Conservation (phyloP, 805 yeast species). For the Candida koratica region DNA sequence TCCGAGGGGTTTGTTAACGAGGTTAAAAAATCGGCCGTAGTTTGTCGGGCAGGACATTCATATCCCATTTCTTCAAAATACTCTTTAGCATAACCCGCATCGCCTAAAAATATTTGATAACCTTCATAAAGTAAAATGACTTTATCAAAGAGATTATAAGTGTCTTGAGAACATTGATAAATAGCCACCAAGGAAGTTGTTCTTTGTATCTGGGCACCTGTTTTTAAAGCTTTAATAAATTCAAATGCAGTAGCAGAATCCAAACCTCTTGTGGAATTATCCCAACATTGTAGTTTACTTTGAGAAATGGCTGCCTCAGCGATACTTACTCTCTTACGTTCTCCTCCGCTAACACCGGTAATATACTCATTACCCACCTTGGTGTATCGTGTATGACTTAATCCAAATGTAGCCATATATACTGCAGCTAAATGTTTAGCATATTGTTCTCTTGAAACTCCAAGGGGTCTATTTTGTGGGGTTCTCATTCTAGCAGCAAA, state of each 20-base stretch:
- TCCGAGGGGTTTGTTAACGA: slow-evolving; percentile 65
- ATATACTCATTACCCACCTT: slow-evolving; percentile 62
- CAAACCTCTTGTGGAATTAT: slow-evolving; percentile 82
- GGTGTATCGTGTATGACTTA: slow-evolving; percentile 52
- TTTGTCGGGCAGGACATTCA: slow-evolving; percentile 58
- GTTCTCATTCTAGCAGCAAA: slow-evolving; percentile 53
- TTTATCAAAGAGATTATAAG: slow-evolving; percentile 47
- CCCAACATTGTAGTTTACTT: slow-evolving; percentile 53
- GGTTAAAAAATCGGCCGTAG: slow-evolving; percentile 65
- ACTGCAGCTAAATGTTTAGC: slow-evolving; percentile 42
- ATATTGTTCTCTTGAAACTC: slow-evolving; percentile 30
- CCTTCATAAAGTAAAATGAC: slow-evolving; percentile 45
- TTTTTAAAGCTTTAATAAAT: slow-evolving; percentile 63
- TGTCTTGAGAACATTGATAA: slow-evolving; percentile 48
- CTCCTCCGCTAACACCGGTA: slow-evolving; percentile 83
- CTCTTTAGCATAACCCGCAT: slow-evolving; percentile 39
- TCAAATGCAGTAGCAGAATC: slow-evolving; percentile 83
- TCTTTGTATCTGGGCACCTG: slow-evolving; percentile 47
- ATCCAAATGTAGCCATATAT: slow-evolving; percentile 44
- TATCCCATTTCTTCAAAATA: slow-evolving; percentile 61
- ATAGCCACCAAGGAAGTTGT: slow-evolving; percentile 61
- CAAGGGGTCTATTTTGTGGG: slow-evolving; percentile 34
- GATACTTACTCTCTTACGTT: slow-evolving; percentile 77
- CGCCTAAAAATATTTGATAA: slow-evolving; percentile 46
- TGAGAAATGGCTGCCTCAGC: slow-evolving; percentile 71